Evolutionary conservation across 1,139 yeast species (phyloP).

Genomic region (Yamadazyma sp.): DNA sequence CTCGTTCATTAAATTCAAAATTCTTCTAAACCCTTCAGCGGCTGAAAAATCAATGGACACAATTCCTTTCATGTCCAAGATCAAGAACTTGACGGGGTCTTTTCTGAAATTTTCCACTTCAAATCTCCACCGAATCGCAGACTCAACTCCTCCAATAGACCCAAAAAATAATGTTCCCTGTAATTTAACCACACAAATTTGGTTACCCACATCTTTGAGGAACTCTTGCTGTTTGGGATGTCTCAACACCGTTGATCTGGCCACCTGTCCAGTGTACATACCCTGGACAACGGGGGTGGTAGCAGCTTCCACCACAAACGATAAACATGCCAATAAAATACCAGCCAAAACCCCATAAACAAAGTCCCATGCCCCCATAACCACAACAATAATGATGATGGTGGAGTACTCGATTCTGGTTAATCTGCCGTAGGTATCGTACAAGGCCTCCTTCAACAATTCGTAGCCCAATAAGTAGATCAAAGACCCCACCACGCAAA

Average conservation of each 20-base stretch:
- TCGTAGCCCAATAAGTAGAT: slow-evolving; percentile 91
- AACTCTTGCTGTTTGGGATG: slow-evolving; percentile 90
- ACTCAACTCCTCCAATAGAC: slow-evolving; percentile 88
- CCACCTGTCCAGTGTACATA: slow-evolving; percentile 82
- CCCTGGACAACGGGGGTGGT: slow-evolving; percentile 80
- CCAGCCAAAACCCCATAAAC: slow-evolving; percentile 92
- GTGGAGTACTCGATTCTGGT: slow-evolving; percentile 79
- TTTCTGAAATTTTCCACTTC: slow-evolving; percentile 53
- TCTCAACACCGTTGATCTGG: slow-evolving; percentile 88
- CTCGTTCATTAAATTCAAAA: slow-evolving; percentile 72
- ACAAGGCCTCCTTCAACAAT: slow-evolving; percentile 77
- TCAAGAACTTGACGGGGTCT: slow-evolving; percentile 71
- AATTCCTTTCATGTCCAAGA: slow-evolving; percentile 83
- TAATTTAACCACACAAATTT: slow-evolving; percentile 81
- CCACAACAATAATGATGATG: slow-evolving; percentile 76
- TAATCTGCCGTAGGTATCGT: slow-evolving; percentile 80
- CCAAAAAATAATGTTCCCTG: slow-evolving; percentile 93
- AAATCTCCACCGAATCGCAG: slow-evolving; percentile 64
- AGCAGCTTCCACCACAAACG: slow-evolving; percentile 89
- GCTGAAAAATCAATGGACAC: slow-evolving; percentile 88
- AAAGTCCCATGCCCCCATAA: slow-evolving; percentile 96
- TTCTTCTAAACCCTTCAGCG: slow-evolving; percentile 91
- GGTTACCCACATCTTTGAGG: slow-evolving; percentile 82
- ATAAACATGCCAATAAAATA: slow-evolving; percentile 83
- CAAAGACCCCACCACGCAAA: slow-evolving; percentile 91